Base-by-base conservation (phyloP, 129 eudicot species). In the Cynara cardunculus region DNA sequence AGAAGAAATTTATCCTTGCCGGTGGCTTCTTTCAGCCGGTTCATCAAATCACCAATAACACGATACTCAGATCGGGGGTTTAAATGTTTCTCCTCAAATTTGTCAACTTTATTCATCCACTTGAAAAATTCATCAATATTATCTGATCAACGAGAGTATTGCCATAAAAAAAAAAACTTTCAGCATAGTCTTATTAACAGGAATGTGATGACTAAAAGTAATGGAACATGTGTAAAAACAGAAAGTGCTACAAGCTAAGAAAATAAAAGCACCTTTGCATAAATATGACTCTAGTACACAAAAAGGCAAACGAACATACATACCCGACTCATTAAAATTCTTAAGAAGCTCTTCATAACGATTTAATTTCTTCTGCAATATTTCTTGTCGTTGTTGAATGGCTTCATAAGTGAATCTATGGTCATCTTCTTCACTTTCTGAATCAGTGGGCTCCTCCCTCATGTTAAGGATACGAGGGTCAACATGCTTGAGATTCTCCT, bases 1-100 rank as follows among this genome's bases (percentile, higher is more conserved):
- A 94, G 96, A 83, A 94, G 91, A 78, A 94, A 94, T 59, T 90
- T 94, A 7, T 94, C 96, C 87, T 94, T 94, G 7, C 94, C 99
- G 41, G 87, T 83, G 24, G 99, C 91, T 72, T 74, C 90, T 88
- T 89, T 92, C 74, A 94, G 35, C 53, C 96, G 81, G 75, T 94
- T 88, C 92, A 92, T 86, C 81, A 94, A 81, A 32, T 94, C 99
- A 69, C 97, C 96, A 25, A 94, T 94, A 49, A 94, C 97, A 69
- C 92, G 80, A 41, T 92, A 91, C 86, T 94, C 98, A 0, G 86
- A 79, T 16, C 90, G 92, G 61, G 82, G 85, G 25, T 30, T 71
- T 53, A 87, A 86, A 86, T 90, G 96, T 84, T 87, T 94, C 62
- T 88, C 82, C 86, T 91, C 97, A 71, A 94, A 90, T 78, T 89